A percentile compares a stretch with the other conserved stretches of the same genome.
Conservation (phyloP, 768 basidiomycete species). For the Trametes meyenii region DNA sequence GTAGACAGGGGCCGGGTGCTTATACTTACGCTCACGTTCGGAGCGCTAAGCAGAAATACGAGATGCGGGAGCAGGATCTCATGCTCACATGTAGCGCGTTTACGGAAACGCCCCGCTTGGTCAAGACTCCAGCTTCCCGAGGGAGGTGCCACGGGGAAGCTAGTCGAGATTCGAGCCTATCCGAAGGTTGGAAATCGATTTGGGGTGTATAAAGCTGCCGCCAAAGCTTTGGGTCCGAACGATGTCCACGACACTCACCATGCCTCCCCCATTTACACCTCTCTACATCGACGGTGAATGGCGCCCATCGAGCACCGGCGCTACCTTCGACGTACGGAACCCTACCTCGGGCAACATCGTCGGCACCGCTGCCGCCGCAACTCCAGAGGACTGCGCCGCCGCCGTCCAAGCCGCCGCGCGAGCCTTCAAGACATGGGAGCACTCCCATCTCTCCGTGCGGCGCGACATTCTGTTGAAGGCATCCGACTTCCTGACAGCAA, state of each 20-base stretch:
- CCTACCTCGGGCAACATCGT: slow-evolving; percentile 46
- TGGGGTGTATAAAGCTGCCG: not conserved
- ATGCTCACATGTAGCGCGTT: too few relatives aligned
- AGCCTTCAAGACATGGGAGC: slow-evolving; percentile 54
- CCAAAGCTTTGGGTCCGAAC: too few relatives aligned
- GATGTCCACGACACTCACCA: slow-evolving; percentile 1
- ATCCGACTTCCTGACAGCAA: slow-evolving; percentile 46
- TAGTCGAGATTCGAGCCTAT: not conserved
- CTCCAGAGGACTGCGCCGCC: slow-evolving; percentile 29
- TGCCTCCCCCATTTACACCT: slow-evolving; percentile 27
- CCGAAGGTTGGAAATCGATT: not conserved
- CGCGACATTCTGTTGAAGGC: slow-evolving; percentile 53
- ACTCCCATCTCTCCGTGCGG: slow-evolving; percentile 37
- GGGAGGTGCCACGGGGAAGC: too few relatives aligned
- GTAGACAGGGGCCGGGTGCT: too few relatives aligned
- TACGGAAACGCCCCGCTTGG: too few relatives aligned
- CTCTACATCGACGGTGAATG: slow-evolving; percentile 47
- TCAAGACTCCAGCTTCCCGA: too few relatives aligned
- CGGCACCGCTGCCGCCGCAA: slow-evolving; percentile 49
- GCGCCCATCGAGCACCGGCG: slow-evolving; percentile 39
- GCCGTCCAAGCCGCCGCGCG: slow-evolving; percentile 49
- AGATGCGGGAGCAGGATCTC: too few relatives aligned
- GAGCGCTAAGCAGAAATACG: too few relatives aligned
- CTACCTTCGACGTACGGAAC: slow-evolving; percentile 51
- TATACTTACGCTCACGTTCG: too few relatives aligned